phyloP scores from a whole-genome alignment of 1,284 basidiomycete species.

The Sanguinoderma infundibulare region DNA sequence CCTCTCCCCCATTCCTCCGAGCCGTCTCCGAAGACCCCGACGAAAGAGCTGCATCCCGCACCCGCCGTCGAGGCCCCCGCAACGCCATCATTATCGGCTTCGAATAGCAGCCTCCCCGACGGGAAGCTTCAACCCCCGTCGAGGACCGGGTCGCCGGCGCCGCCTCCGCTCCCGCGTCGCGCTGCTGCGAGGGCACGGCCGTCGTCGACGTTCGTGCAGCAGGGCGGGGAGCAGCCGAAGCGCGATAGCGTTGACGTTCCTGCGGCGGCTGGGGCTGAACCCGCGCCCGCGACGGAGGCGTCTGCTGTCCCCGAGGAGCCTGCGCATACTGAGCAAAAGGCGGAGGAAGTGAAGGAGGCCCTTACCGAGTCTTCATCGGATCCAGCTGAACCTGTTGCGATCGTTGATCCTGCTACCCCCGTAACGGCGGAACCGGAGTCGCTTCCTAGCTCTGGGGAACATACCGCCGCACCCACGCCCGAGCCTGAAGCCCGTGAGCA shows the following conservation, averaged over 20 bases:
- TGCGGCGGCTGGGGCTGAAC: not conserved
- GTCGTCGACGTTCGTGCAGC: constrained; percentile 19
- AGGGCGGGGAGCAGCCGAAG: constrained; percentile 2
- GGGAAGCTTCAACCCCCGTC: constrained; percentile 18
- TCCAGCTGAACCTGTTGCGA: not conserved
- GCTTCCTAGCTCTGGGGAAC: not conserved
- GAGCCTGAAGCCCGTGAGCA: not conserved
- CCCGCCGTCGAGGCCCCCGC: not conserved
- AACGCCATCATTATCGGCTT: constrained; percentile 12
- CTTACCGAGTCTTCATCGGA: not conserved
- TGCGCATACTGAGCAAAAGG: not conserved
- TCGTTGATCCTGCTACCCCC: not conserved
- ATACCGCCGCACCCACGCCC: not conserved
- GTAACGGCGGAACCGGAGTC: constrained; percentile 12
- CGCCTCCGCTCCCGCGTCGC: constrained; percentile 61
- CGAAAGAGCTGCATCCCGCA: not conserved
- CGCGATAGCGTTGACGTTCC: constrained; percentile 1
- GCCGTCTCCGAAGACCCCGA: constrained; percentile 7
- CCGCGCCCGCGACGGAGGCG: no score
- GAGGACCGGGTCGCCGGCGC: constrained; percentile 35
- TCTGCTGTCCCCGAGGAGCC: constrained; percentile 2
- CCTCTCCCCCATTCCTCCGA: constrained; percentile 45
- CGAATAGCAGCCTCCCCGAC: constrained; percentile 2
- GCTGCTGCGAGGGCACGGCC: constrained; percentile 48
- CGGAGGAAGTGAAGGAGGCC: not conserved